A percentile compares a stretch with the other conserved stretches of the same genome.
phyloP scores from a whole-genome alignment of 495 filamentous ascomycete genomes.

The Hypoxylon perforatum region DNA sequence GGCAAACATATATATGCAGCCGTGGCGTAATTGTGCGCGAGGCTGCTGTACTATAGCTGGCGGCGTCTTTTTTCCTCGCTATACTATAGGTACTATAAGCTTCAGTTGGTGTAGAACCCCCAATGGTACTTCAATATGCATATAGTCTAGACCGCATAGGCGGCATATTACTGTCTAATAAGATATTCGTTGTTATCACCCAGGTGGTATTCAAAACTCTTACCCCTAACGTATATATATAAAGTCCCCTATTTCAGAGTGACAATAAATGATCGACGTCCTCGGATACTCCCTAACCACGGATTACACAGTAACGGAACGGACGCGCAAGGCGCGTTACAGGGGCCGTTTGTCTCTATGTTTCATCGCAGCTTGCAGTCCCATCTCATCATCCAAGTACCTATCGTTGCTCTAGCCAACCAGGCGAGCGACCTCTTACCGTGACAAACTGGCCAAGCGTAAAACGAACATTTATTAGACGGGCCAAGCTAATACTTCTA shows the following conservation, averaged over 20 bases:
- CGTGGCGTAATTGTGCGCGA: neutral
- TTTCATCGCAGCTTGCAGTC: conserved; percentile 9
- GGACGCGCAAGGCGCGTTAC: conserved; percentile 5
- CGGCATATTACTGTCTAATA: no score
- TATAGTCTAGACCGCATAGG: no score
- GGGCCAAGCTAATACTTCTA: no score
- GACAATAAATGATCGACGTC: conserved; percentile 24
- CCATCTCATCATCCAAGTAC: no score
- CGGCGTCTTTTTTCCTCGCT: neutral
- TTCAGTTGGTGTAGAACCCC: conserved; percentile 8
- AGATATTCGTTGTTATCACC: no score
- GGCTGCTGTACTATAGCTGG: conserved; percentile 7
- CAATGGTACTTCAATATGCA: no score
- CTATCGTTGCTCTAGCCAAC: no score
- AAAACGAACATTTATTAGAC: neutral
- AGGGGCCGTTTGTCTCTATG: conserved; percentile 11
- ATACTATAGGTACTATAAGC: conserved; percentile 12
- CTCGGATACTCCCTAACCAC: conserved; percentile 20
- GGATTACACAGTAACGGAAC: conserved; percentile 15
- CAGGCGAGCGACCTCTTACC: no score
- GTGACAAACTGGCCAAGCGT: neutral
- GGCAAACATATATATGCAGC: neutral
- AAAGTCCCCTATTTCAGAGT: neutral
- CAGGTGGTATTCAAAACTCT: no score
- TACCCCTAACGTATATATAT: no score